Percentiles rank a stretch among this genome's conserved stretches.
Conservation (phyloP, 768 basidiomycete genomes). For the Amanita rubescens region DNA sequence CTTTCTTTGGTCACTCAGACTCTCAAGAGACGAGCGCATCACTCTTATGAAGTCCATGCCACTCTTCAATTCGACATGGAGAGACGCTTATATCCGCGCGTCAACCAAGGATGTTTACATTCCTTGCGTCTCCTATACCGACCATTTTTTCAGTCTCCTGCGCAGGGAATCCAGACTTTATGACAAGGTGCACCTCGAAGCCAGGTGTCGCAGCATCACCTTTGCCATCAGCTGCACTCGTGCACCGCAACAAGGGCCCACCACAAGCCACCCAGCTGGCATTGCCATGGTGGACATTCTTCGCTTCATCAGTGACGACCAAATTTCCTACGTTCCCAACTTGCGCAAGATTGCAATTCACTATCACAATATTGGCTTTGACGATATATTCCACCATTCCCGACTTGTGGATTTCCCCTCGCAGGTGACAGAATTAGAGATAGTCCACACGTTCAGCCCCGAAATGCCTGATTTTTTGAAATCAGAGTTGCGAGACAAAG, state of each 20-base stretch:
- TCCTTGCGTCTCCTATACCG: constrained; percentile 20
- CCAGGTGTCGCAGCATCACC: constrained; percentile 27
- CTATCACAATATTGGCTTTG: constrained; percentile 25
- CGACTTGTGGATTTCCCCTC: constrained; percentile 22
- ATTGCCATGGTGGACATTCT: constrained; percentile 19
- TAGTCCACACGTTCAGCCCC: constrained; percentile 23
- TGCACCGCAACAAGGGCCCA: not conserved
- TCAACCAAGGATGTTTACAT: constrained; percentile 28
- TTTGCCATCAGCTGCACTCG: constrained; percentile 20
- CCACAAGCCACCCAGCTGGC: constrained; percentile 1
- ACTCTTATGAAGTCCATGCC: constrained; percentile 23
- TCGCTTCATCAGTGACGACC: constrained; percentile 15
- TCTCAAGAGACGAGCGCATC: constrained; percentile 25
- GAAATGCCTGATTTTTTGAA: constrained; percentile 15
- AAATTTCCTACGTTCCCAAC: constrained; percentile 20
- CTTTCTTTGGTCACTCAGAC: constrained; percentile 25
- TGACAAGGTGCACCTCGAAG: constrained; percentile 10
- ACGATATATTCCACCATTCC: constrained; percentile 25
- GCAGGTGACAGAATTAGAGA: constrained; percentile 25
- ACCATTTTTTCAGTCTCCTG: constrained; percentile 16
- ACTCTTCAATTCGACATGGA: constrained; percentile 28
- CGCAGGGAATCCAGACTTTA: not conserved
- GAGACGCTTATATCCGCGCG: constrained; percentile 23
- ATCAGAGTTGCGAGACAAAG: constrained; percentile 13
- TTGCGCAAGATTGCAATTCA: constrained; percentile 24